phyloP scores from a whole-genome alignment of 352 stramenopile species.

The Phytophthora parvispora region DNA sequence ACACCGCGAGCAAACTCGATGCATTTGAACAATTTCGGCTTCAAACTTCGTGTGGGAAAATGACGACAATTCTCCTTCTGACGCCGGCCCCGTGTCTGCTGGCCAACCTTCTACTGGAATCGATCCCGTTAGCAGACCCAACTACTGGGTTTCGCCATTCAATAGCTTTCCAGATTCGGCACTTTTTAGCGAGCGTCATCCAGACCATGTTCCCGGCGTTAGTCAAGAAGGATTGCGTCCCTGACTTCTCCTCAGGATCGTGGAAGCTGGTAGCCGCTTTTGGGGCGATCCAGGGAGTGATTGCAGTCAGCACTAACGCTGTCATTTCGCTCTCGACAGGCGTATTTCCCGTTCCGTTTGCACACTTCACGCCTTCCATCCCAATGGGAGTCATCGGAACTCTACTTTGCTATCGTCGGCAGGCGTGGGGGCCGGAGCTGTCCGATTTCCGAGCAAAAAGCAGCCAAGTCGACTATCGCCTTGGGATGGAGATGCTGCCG shows the following conservation, averaged over 20 bases:
- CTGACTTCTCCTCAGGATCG: slow-evolving; percentile 6
- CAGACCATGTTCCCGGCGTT: not conserved
- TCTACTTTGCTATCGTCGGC: slow-evolving; percentile 1
- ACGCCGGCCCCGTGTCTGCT: slow-evolving; percentile 24
- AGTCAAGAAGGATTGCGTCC: slow-evolving; percentile 26
- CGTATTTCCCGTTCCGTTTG: slow-evolving; percentile 43
- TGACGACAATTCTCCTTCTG: not conserved
- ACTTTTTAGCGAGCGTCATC: slow-evolving; percentile 8
- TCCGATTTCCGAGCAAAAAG: not conserved
- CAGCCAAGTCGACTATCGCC: not conserved
- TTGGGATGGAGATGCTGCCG: slow-evolving; percentile 10
- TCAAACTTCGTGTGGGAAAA: not conserved
- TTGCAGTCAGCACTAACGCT: slow-evolving; percentile 20
- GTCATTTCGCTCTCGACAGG: slow-evolving; percentile 7
- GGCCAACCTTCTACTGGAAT: slow-evolving; percentile 30
- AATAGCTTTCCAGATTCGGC: slow-evolving; percentile 20
- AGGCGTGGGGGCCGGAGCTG: not conserved
- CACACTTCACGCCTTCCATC: slow-evolving; percentile 5
- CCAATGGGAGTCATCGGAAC: slow-evolving; percentile 3
- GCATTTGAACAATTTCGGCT: slow-evolving; percentile 13
- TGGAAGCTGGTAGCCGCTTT: slow-evolving; percentile 8
- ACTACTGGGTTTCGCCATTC: slow-evolving; percentile 4
- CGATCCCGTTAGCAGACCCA: slow-evolving; percentile 22
- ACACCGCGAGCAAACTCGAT: slow-evolving; percentile 16
- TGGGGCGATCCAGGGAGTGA: not conserved